Evolutionary conservation across 2,329 filamentous ascomycete species (phyloP), one percentile per base, ranked within the genome.

Genomic region (Sporothrix phasma): DNA sequence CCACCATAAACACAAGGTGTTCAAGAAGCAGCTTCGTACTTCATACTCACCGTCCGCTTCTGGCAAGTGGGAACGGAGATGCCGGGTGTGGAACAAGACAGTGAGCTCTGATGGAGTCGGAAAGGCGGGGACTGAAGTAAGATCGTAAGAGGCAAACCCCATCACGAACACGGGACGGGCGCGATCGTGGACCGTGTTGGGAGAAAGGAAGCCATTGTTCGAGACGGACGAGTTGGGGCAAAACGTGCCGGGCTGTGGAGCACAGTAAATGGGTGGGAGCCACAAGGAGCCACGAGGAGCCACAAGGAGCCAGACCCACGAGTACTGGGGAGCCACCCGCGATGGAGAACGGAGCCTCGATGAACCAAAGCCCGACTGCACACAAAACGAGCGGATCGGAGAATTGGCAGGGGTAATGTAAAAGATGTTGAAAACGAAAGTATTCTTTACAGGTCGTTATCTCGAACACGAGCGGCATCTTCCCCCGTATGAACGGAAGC

Each of bases 261-360:
- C n/a, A n/a, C n/a, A n/a, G n/a, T n/a, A n/a, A n/a, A n/a, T n/a
- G n/a, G n/a, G n/a, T n/a, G n/a, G n/a, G n/a, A n/a, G 47, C 24
- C 31, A 26, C 59, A 26, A n/a, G n/a, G 34, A 29, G 47, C 19
- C 15, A 39, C 34, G 8, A 13, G 17, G 26, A 37, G n/a, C 39
- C 39, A 41, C 39, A 43, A n/a, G 39, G 13, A 43, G 39, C 39
- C 39, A 43, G 3, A 43, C 39, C 15, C 39, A 43, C 15, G 1
- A 13, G 5, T 17, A n/a, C 13, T 43, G 39, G 39, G 24, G 22
- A 41, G 49, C 61, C 43, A 54, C 46, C 31, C 10, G 37, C n/a
- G 5, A 61, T 47, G 56, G 58, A 47, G 47, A 56, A 64, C 46
- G 56, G 46, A 31, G 22, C 39, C 53, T 47, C 29, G 31, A 51